A percentile compares a stretch with the other conserved stretches of the same genome.
Conservation (phyloP, 139 green algal genomes). For the Chlamydomonas schloesseri region DNA sequence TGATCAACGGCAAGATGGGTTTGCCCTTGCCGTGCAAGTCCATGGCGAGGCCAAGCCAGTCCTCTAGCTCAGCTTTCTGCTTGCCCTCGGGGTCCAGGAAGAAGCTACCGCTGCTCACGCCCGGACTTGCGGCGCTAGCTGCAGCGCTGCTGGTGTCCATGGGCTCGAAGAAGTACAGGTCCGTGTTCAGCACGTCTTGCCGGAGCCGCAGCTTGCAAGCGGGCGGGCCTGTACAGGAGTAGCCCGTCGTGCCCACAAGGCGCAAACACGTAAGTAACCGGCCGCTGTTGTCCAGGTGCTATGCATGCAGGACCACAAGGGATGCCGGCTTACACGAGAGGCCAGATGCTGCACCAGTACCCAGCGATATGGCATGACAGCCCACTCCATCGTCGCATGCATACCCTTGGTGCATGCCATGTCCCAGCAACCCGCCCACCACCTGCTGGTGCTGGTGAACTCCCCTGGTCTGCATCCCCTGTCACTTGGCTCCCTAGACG, state of each 20-base stretch:
- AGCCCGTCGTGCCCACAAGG: neutral
- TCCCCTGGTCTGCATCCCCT: too few relatives aligned
- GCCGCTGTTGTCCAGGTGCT: neutral
- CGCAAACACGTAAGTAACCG: neutral
- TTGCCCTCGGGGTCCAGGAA: slow-evolving; percentile 29
- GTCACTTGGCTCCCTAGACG: too few relatives aligned
- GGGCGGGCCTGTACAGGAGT: slow-evolving; percentile 6
- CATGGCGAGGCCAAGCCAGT: neutral
- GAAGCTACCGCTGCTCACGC: neutral
- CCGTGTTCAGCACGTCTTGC: neutral
- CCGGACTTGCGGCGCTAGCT: neutral
- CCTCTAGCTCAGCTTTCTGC: neutral
- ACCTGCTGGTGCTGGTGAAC: too few relatives aligned
- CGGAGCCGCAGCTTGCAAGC: slow-evolving; percentile 19
- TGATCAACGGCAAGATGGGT: neutral
- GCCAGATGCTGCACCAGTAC: too few relatives aligned
- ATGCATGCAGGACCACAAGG: neutral
- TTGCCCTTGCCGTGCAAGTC: neutral
- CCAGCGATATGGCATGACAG: too few relatives aligned
- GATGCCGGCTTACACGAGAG: too few relatives aligned
- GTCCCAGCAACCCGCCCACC: too few relatives aligned
- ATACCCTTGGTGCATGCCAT: too few relatives aligned
- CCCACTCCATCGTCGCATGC: too few relatives aligned
- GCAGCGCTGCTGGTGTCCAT: neutral
- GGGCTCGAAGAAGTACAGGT: slow-evolving; percentile 19